Evolutionary conservation across 768 basidiomycete genomes (phyloP).

Genomic region (Lepiota brunneoincarnata): DNA sequence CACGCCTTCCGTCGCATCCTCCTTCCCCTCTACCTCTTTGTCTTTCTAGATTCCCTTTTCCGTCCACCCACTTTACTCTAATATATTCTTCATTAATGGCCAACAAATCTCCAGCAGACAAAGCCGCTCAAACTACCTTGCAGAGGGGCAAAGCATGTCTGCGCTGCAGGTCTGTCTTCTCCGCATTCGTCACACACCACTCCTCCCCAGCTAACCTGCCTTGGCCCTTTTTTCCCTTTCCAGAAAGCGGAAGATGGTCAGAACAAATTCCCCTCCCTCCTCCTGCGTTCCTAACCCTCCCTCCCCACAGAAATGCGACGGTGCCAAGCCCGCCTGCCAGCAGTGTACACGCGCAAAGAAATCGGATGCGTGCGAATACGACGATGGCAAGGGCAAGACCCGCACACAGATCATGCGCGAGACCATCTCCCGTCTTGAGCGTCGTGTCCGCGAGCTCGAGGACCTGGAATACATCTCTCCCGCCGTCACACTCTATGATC

Average conservation of each 20-base stretch:
- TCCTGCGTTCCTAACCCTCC: constrained; percentile 14
- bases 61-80: not conserved
- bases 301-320: constrained; percentile 66
- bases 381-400: constrained; percentile 83
- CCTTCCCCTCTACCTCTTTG: constrained; percentile 7
- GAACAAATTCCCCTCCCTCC: constrained; percentile 9
- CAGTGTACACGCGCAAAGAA: constrained; percentile 81
- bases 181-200: constrained; percentile 2
- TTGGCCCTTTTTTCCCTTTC: constrained; percentile 13
- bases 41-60: constrained; percentile 13
- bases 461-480: constrained; percentile 70
- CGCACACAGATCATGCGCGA: constrained; percentile 78
- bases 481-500: constrained; percentile 69
- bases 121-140: constrained; percentile 39
- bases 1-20: constrained; percentile 1
- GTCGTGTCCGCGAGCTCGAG: constrained; percentile 71
- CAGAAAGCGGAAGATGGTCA: constrained; percentile 73
- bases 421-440: constrained; percentile 70
- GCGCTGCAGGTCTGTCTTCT: constrained; percentile 56
- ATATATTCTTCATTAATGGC: constrained; percentile 32
- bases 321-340: constrained; percentile 71
- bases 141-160: constrained; percentile 73
- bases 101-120: constrained; percentile 41
- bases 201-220: constrained; percentile 14
- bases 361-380: constrained; percentile 71